These are phyloP conservation scores for Volvariella volvacea DNA, from an alignment of 1,284 basidiomycete genomes.

Conservation along the genomic window DNA sequence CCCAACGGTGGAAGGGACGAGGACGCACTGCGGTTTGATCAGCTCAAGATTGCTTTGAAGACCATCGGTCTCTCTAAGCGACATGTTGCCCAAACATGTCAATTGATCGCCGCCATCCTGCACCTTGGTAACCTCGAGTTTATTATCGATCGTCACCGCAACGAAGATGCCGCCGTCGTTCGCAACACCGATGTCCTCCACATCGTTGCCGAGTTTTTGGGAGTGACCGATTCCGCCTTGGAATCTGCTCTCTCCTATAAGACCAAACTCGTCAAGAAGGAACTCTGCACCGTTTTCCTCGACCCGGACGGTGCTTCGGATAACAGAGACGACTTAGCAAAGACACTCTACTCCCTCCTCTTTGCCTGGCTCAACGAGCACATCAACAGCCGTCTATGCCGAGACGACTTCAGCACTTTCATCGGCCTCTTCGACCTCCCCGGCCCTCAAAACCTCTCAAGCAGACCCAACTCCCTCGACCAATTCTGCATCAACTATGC, in stretches of 20 bases:
- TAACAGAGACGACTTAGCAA: conserved; percentile 91
- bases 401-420: conserved; percentile 87
- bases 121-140: conserved; percentile 97
- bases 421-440: conserved; percentile 96
- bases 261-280: conserved; percentile 89
- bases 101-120: conserved; percentile 90
- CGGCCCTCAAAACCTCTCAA: conserved; percentile 85
- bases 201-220: conserved; percentile 88
- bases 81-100: conserved; percentile 91
- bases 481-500: conserved; percentile 97
- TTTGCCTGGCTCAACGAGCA: conserved; percentile 97
- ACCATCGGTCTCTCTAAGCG: conserved; percentile 88
- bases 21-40: conserved; percentile 79
- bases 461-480: conserved; percentile 85
- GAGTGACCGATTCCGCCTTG: conserved; percentile 69
- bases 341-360: conserved; percentile 88
- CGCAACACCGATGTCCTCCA: conserved; percentile 75
- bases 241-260: conserved; percentile 88
- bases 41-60: conserved; percentile 92
- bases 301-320: conserved; percentile 90
- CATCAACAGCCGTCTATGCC: conserved; percentile 91
- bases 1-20: conserved; percentile 50
- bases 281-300: conserved; percentile 93
- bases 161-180: conserved; percentile 86
- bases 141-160: conserved; percentile 71